These are phyloP conservation scores for Akanthomyces dipterigenus DNA, from an alignment of 2,329 filamentous ascomycete species.

Conservation along the genomic window DNA sequence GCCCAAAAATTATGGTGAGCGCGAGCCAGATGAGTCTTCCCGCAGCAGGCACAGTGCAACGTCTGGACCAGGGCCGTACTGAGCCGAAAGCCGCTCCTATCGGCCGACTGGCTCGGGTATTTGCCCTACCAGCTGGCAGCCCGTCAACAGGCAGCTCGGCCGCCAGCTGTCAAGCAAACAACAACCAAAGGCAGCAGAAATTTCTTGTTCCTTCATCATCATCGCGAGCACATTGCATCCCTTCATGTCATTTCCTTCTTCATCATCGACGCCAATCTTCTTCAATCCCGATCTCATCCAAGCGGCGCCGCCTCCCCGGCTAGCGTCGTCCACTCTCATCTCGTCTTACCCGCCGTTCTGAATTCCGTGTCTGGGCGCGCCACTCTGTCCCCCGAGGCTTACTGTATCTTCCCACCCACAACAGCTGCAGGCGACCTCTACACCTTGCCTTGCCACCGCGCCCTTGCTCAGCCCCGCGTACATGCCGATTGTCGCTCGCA, in stretches of 20 bases:
- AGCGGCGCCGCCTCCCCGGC: background rate
- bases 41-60: background rate
- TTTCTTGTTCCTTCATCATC: background rate
- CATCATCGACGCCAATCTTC: background rate
- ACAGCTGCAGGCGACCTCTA: background rate
- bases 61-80: background rate
- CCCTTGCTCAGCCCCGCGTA: background rate
- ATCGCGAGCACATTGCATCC: too few relatives aligned
- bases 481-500: background rate
- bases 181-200: background rate
- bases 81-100: conserved; percentile 1
- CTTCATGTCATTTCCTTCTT: background rate
- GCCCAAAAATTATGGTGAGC: background rate
- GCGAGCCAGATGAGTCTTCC: background rate
- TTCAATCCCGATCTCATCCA: background rate
- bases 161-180: background rate
- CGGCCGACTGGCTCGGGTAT: background rate
- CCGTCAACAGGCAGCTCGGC: background rate
- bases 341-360: background rate
- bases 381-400: background rate
- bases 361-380: background rate
- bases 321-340: background rate
- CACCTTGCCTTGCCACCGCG: background rate
- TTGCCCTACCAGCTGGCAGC: background rate
- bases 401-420: background rate